Evolutionary conservation across 768 basidiomycete genomes (phyloP), one percentile per base, ranked within the genome.

Genomic region (Trametes cubensis): DNA sequence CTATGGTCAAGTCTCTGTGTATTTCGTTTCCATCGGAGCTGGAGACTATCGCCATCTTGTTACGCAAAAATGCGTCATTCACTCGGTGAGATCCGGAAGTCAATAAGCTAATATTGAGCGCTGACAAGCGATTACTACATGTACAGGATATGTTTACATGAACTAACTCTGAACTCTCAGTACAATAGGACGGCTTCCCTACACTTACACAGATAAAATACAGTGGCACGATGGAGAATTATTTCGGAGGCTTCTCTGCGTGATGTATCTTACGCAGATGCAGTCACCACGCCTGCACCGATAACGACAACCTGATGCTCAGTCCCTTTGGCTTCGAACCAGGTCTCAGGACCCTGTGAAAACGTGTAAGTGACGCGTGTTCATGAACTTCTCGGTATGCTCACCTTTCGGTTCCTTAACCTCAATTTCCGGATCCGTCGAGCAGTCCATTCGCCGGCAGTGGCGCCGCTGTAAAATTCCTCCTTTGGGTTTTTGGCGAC

Each of bases 251-350:
- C n/a, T 54, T 26, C 21, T n/a, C 17, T 10, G 6, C 10, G 10
- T 11, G 34, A 2, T 34, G 34, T 7, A 10, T 45, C 25, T 55
- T 45, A 64, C 18, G 63, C 63, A 15, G 61, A 45, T 11, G 65
- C 61, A 7, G 26, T 42, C 20, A 66, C 45, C 11, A 48, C 34
- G 15, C 41, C 61, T 23, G 48, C 25, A 3, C 46, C 56, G 17
- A 47, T 26, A 21, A 14, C 23, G 17, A 67, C 54, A 34, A 57
- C 63, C 23, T 64, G 55, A 47, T 70, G 72, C 45, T 73, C 72
- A 2, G 72, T 73, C n/a, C 72, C 72, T 62, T 67, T 64, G 42
- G 66, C 65, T 18, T 64, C 70, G 42, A 61, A 63, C 72, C 72
- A 73, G 3, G 67, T 65, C 44, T 72, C 66, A 17, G 64, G 65